A percentile compares a stretch with the other conserved stretches of the same genome.
Conservation (phyloP, 1,139 yeast genomes). For the Hanseniaspora sp. region DNA sequence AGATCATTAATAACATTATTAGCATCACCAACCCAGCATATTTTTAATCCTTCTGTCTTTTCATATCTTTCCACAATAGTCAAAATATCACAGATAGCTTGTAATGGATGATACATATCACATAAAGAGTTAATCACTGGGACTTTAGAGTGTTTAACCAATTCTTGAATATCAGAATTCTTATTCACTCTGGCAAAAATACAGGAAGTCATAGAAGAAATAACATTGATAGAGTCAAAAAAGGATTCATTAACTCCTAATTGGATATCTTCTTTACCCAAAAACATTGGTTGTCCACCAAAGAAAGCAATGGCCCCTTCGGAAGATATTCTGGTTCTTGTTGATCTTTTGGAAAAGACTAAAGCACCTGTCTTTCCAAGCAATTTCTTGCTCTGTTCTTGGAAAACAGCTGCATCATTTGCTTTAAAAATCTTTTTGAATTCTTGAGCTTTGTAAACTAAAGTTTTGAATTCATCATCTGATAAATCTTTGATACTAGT, state of each 20-base stretch:
- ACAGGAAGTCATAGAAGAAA: constrained; percentile 90
- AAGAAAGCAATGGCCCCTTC: constrained; percentile 91
- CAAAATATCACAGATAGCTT: constrained; percentile 81
- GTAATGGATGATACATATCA: constrained; percentile 87
- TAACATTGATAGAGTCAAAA: constrained; percentile 76
- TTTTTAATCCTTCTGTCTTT: constrained; percentile 59
- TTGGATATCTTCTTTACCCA: constrained; percentile 93
- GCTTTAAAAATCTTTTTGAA: constrained; percentile 50
- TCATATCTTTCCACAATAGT: constrained; percentile 40
- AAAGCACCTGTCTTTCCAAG: constrained; percentile 75
- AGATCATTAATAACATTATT: constrained; percentile 91
- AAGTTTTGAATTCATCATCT: constrained; percentile 52
- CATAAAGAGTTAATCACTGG: constrained; percentile 91
- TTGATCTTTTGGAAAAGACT: constrained; percentile 79
- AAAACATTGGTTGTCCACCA: constrained; percentile 93
- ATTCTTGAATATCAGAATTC: constrained; percentile 69
- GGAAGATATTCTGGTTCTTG: constrained; percentile 85
- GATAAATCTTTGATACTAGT: constrained; percentile 67
- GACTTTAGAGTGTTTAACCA: constrained; percentile 64
- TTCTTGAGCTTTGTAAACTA: constrained; percentile 56
- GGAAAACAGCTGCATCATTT: constrained; percentile 36
- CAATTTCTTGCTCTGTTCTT: constrained; percentile 45
- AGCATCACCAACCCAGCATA: constrained; percentile 95
- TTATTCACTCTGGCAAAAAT: constrained; percentile 89
- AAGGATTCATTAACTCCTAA: constrained; percentile 86